Evolutionary conservation across 192 early-diverging fungal species (phyloP).

Genomic region (Entomortierella parvispora): DNA sequence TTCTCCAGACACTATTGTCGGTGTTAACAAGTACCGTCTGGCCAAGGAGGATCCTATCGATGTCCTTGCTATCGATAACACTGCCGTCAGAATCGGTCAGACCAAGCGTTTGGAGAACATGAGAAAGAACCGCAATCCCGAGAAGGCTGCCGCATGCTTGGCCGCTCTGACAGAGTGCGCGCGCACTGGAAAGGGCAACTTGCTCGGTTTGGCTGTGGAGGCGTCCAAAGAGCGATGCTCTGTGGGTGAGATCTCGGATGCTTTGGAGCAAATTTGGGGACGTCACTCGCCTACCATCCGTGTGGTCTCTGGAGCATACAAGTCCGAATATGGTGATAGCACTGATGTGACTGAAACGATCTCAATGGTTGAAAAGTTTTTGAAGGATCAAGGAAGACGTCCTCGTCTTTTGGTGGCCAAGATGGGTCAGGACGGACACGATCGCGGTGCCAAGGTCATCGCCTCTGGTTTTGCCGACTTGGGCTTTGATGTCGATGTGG

Average conservation of each 20-base stretch:
- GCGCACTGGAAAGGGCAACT: slow-evolving; percentile 72
- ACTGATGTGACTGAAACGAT: slow-evolving; percentile 75
- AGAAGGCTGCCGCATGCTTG: slow-evolving; percentile 62
- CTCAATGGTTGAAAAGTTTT: slow-evolving; percentile 72
- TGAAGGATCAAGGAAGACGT: slow-evolving; percentile 78
- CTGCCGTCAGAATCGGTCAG: slow-evolving; percentile 72
- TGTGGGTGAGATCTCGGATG: slow-evolving; percentile 86
- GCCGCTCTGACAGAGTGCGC: slow-evolving; percentile 76
- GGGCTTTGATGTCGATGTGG: slow-evolving; percentile 92
- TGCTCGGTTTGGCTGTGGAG: slow-evolving; percentile 78
- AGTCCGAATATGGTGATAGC: slow-evolving; percentile 76
- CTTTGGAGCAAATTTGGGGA: slow-evolving; percentile 84
- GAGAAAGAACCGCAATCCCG: slow-evolving; percentile 64
- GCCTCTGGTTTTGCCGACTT: slow-evolving; percentile 90
- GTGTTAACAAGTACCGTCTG: slow-evolving; percentile 90
- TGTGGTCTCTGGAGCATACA: slow-evolving; percentile 89
- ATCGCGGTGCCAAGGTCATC: slow-evolving; percentile 94
- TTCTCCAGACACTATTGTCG: slow-evolving; percentile 83
- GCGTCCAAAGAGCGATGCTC: slow-evolving; percentile 82
- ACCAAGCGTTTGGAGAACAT: slow-evolving; percentile 70
- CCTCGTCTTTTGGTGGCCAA: slow-evolving; percentile 91
- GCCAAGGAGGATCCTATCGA: slow-evolving; percentile 72
- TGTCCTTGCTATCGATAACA: slow-evolving; percentile 87
- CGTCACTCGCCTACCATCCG: slow-evolving; percentile 84
- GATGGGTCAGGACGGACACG: slow-evolving; percentile 95